phyloP scores from a whole-genome alignment of 108 stramenopile genomes.

The Cylindrotheca closterium region DNA sequence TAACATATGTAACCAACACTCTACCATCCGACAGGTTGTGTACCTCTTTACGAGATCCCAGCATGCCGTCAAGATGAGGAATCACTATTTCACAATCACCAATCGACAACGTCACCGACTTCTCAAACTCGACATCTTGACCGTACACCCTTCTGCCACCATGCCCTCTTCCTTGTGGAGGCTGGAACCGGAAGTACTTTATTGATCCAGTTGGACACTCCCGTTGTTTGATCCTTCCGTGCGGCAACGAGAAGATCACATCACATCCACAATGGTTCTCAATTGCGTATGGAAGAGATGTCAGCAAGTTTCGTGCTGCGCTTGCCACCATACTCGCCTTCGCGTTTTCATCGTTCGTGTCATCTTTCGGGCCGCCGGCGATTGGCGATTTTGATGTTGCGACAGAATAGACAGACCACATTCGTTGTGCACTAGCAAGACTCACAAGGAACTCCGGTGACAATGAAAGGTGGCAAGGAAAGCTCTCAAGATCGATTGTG shows the following conservation, averaged over 20 bases:
- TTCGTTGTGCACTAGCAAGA: slow-evolving; percentile 65
- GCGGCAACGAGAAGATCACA: slow-evolving; percentile 43
- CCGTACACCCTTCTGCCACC: slow-evolving; percentile 79
- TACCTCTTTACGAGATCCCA: slow-evolving; percentile 38
- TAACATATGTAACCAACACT: slow-evolving; percentile 52
- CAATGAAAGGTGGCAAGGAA: slow-evolving; percentile 74
- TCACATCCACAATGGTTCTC: slow-evolving; percentile 73
- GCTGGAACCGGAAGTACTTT: slow-evolving; percentile 77
- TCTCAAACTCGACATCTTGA: slow-evolving; percentile 64
- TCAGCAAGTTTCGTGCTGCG: slow-evolving; percentile 66
- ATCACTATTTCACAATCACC: background rate
- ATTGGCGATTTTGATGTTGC: too few relatives aligned
- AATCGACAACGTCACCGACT: slow-evolving; percentile 41
- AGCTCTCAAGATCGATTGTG: slow-evolving; percentile 73
- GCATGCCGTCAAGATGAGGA: slow-evolving; percentile 30
- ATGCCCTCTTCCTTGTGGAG: slow-evolving; percentile 50
- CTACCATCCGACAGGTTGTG: slow-evolving; percentile 43
- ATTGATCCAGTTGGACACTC: slow-evolving; percentile 45
- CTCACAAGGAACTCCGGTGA: slow-evolving; percentile 82
- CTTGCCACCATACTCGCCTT: slow-evolving; percentile 53
- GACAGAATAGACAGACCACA: slow-evolving; percentile 73
- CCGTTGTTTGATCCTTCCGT: slow-evolving; percentile 19
- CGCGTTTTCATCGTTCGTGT: slow-evolving; percentile 5
- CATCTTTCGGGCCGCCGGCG: slow-evolving; percentile 10
- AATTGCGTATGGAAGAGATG: slow-evolving; percentile 73